A percentile compares a stretch with the other conserved stretches of the same genome.
Evolutionary conservation across 352 stramenopile genomes (phyloP).

Genomic region (Phytophthora foliorum): DNA sequence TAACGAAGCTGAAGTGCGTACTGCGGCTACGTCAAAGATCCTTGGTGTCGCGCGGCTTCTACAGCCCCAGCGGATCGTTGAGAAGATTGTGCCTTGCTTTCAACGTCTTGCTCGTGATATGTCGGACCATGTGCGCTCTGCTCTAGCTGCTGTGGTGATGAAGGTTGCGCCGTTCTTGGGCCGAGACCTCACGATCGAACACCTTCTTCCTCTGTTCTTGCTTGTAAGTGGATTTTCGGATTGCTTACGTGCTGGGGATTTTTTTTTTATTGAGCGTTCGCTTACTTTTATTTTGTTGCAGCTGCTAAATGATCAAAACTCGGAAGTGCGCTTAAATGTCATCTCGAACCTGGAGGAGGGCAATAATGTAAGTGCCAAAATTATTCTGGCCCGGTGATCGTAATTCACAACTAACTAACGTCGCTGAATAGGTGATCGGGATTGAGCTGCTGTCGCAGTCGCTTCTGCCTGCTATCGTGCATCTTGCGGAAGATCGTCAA

Average conservation of each 20-base stretch:
- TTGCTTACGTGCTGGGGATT: neutral
- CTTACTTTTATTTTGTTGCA: conserved; percentile 36
- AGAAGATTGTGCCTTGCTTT: conserved; percentile 87
- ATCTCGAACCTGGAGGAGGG: conserved; percentile 98
- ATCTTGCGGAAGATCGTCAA: conserved; percentile 98
- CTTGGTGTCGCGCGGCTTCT: conserved; percentile 63
- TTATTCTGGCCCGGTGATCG: neutral
- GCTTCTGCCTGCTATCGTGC: conserved; percentile 97
- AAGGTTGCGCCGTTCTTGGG: conserved; percentile 96
- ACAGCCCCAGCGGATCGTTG: conserved; percentile 71
- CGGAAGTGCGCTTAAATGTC: conserved; percentile 98
- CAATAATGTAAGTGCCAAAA: conserved; percentile 81
- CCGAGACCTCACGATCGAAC: conserved; percentile 93
- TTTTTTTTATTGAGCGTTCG: neutral
- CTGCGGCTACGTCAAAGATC: conserved; percentile 94
- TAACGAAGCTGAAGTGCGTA: conserved; percentile 97
- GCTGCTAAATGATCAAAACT: conserved; percentile 97
- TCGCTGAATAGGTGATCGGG: conserved; percentile 91
- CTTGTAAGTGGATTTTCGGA: conserved; percentile 54
- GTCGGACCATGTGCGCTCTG: conserved; percentile 97
- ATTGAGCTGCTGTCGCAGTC: conserved; percentile 97
- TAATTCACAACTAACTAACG: conserved; percentile 9
- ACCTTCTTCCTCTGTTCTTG: conserved; percentile 96
- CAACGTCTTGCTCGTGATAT: conserved; percentile 96
- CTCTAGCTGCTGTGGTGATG: conserved; percentile 96